Percentiles rank a stretch among this genome's conserved stretches.
phyloP scores from a whole-genome alignment of 345 rosid genomes.

The Ceriops zippeliana region DNA sequence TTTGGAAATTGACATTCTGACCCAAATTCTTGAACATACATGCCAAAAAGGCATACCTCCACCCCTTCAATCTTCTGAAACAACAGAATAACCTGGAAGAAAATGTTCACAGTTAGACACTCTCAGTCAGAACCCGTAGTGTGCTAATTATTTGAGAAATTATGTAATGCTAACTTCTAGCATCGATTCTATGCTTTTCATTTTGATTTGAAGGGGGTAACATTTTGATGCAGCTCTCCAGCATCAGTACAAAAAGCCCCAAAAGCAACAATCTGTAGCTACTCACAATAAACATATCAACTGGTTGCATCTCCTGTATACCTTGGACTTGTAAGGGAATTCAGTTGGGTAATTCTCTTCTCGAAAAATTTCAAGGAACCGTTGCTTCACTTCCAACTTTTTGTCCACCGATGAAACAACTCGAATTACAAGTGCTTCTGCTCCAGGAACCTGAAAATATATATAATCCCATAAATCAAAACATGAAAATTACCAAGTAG shows the following conservation, averaged over 20 bases:
- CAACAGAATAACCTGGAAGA: conserved; percentile 77
- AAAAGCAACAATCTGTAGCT: neutral
- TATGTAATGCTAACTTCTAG: neutral
- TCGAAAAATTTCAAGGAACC: conserved; percentile 88
- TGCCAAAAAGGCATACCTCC: conserved; percentile 96
- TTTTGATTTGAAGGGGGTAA: too few species aligned
- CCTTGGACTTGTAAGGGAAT: conserved; percentile 96
- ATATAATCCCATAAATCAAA: conserved; percentile 15
- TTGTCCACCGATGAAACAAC: conserved; percentile 99
- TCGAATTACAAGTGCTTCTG: conserved; percentile 89
- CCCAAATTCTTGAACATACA: conserved; percentile 99
- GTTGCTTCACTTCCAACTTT: conserved; percentile 93
- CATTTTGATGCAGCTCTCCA: too few species aligned
- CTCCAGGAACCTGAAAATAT: conserved; percentile 73
- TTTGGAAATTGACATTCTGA: conserved; percentile 88
- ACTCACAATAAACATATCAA: neutral
- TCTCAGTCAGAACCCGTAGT: neutral
- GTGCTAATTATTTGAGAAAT: neutral
- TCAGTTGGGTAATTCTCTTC: conserved; percentile 88
- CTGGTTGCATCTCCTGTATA: conserved; percentile 16
- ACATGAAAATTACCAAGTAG: neutral
- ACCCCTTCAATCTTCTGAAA: conserved; percentile 99
- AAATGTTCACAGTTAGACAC: conserved; percentile 9
- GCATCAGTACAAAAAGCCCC: neutral
- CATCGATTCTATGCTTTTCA: too few species aligned